phyloP scores from a whole-genome alignment of 1,284 basidiomycete species.

The Trichosporon ovoides region DNA sequence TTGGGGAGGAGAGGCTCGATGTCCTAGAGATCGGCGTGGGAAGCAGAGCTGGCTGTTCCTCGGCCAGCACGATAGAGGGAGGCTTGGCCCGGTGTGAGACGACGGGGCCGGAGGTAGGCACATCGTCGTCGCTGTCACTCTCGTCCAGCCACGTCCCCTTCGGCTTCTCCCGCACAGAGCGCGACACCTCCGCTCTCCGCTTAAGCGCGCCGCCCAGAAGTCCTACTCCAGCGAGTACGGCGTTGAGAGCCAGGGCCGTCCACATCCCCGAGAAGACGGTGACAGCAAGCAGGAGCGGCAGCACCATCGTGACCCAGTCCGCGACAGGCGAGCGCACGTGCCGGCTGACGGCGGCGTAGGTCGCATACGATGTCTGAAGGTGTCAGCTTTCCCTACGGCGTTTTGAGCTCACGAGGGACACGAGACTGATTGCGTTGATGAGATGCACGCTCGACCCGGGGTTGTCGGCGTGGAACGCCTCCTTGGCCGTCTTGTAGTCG shows the following conservation, averaged over 20 bases:
- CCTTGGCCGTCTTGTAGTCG: constrained; percentile 75
- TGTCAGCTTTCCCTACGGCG: too few species aligned
- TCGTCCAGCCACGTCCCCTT: constrained; percentile 43
- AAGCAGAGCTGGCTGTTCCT: constrained; percentile 2
- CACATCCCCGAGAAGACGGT: constrained; percentile 60
- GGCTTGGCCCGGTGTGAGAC: constrained; percentile 9
- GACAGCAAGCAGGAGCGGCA: constrained; percentile 73
- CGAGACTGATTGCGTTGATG: constrained; percentile 67
- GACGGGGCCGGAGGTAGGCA: constrained; percentile 15
- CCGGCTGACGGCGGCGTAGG: constrained; percentile 58
- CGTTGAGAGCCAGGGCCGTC: constrained; percentile 56
- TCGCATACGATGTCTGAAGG: constrained; percentile 65
- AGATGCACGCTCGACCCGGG: constrained; percentile 69
- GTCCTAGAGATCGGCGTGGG: neutral
- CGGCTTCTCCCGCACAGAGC: constrained; percentile 16
- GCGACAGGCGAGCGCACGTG: constrained; percentile 38
- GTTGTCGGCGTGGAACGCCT: constrained; percentile 77
- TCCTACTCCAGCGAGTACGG: constrained; percentile 46
- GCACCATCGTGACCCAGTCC: constrained; percentile 63
- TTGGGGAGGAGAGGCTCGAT: constrained; percentile 4
- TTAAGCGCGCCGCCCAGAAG: neutral
- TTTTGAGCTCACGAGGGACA: constrained; percentile 61
- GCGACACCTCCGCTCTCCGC: neutral
- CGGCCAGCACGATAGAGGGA: constrained; percentile 14
- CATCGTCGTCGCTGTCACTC: constrained; percentile 41